These are phyloP conservation scores for Onygenales sp. DNA, from an alignment of 2,329 filamentous ascomycete species.

Conservation along the genomic window DNA sequence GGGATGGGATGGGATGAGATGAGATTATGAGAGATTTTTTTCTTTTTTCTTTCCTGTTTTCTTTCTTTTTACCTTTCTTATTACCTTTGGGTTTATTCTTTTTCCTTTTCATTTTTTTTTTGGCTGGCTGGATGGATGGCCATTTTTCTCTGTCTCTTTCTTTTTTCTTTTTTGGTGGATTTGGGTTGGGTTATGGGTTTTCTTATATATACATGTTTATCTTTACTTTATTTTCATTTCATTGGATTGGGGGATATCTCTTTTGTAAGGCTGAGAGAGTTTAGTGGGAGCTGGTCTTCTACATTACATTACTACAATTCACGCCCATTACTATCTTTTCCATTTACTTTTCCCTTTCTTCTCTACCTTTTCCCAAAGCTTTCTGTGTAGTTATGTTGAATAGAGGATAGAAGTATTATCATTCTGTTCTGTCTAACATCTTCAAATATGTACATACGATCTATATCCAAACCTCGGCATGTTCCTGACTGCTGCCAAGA, in stretches of 20 bases:
- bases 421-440: no score
- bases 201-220: not conserved
- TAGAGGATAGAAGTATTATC: no score
- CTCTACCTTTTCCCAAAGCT: no score
- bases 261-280: no score
- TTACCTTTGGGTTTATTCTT: no score
- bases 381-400: no score
- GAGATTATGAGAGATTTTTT: not conserved
- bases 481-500: not conserved
- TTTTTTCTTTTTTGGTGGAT: not conserved
- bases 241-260: no score
- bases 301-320: not conserved
- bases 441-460: no score
- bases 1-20: no score
- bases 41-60: not conserved
- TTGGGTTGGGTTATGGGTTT: no score
- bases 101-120: not conserved
- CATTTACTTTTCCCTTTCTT: not conserved
- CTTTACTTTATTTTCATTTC: not conserved
- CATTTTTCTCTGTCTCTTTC: not conserved
- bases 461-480: not conserved
- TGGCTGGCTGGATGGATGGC: not conserved
- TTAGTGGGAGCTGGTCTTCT: not conserved
- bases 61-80: not conserved
- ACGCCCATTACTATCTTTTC: not conserved